A percentile compares a stretch with the other conserved stretches of the same genome.
These are phyloP conservation scores for Aegilops bicornis DNA, from an alignment of 176 grass and related monocot genomes.

Conservation along the genomic window DNA sequence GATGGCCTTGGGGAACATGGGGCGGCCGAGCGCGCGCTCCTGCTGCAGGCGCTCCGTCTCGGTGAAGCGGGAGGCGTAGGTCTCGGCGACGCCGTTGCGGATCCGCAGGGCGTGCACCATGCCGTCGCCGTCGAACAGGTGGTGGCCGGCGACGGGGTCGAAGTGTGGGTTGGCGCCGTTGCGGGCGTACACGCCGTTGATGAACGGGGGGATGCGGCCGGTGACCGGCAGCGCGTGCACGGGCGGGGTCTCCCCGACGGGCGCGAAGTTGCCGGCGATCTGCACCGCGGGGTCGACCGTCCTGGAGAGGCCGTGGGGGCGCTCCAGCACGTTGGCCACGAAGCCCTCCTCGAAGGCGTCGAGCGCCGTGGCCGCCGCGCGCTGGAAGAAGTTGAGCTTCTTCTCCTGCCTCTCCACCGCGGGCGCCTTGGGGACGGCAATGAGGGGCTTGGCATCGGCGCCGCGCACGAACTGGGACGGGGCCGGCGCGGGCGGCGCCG, in stretches of 20 bases:
- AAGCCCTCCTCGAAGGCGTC: slow-evolving; percentile 74
- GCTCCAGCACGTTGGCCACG: slow-evolving; percentile 59
- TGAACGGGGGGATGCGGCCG: slow-evolving; percentile 70
- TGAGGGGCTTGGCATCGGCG: slow-evolving; percentile 7
- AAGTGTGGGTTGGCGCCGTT: slow-evolving; percentile 93
- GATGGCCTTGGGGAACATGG: slow-evolving; percentile 89
- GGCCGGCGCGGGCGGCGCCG: background rate
- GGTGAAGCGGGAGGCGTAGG: slow-evolving; percentile 77
- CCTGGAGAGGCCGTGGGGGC: slow-evolving; percentile 53
- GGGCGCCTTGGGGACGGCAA: slow-evolving; percentile 20
- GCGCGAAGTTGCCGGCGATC: slow-evolving; percentile 85
- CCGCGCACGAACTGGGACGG: background rate
- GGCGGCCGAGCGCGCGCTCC: slow-evolving; percentile 55
- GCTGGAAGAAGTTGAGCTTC: slow-evolving; percentile 53
- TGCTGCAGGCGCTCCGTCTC: slow-evolving; percentile 65
- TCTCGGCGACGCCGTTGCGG: slow-evolving; percentile 58
- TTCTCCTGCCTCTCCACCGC: background rate
- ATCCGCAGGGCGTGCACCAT: slow-evolving; percentile 81
- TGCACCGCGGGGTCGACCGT: slow-evolving; percentile 77
- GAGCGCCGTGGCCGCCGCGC: slow-evolving; percentile 51
- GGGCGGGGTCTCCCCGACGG: slow-evolving; percentile 57
- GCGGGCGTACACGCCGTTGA: slow-evolving; percentile 77
- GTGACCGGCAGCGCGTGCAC: slow-evolving; percentile 30
- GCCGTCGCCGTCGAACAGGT: slow-evolving; percentile 94
- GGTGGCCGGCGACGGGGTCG: slow-evolving; percentile 78